A percentile compares a stretch with the other conserved stretches of the same genome.
Evolutionary conservation across 202 grass and related monocot genomes (phyloP).

Genomic region (Schoenoplectus triqueter): DNA sequence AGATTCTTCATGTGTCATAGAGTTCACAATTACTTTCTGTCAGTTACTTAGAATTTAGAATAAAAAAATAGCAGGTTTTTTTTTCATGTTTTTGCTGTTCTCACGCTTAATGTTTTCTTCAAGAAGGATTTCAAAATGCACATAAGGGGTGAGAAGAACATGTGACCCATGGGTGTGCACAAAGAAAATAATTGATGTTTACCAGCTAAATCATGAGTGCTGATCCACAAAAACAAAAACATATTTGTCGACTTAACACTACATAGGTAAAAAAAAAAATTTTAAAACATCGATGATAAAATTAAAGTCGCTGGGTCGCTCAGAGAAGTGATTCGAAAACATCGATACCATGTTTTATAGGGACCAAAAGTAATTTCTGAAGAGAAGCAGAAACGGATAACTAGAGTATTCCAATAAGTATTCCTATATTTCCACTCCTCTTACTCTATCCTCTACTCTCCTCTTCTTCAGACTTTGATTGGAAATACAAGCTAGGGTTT

Average conservation of each 20-base stretch:
- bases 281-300: no score
- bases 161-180: background rate
- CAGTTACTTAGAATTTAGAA: background rate
- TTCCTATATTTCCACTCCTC: no score
- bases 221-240: background rate
- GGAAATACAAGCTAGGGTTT: no score
- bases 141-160: background rate
- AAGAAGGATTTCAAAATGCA: constrained; percentile 15
- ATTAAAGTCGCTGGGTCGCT: no score
- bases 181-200: background rate
- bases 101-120: background rate
- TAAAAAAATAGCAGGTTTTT: background rate
- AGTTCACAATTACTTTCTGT: background rate
- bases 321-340: no score
- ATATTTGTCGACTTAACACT: background rate
- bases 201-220: background rate
- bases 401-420: no score
- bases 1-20: background rate
- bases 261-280: no score
- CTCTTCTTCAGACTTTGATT: no score
- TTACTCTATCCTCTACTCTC: no score
- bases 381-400: no score
- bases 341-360: no score
- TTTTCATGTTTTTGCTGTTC: background rate
- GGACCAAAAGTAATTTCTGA: no score